Percentiles rank a stretch among this genome's conserved stretches.
Conservation (phyloP, 371 early-diverging fungal species). For the Mortierella sp. region DNA sequence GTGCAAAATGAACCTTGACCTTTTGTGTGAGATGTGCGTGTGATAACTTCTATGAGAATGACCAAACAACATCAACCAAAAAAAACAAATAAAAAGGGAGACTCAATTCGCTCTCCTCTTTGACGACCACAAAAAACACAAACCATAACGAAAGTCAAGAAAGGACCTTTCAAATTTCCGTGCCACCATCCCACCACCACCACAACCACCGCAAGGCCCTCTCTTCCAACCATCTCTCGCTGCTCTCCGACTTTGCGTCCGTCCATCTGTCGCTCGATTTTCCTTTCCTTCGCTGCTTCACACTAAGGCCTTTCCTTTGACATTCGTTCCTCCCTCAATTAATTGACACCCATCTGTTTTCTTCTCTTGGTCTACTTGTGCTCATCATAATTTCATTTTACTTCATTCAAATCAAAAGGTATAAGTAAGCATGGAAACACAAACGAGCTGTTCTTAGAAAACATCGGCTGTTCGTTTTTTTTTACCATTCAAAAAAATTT, state of each 20-base stretch:
- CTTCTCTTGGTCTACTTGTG: not conserved
- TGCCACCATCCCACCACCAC: not conserved
- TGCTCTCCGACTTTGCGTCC: too few relatives aligned
- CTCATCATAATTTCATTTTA: not conserved
- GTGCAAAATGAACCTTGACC: not conserved
- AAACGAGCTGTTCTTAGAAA: not conserved
- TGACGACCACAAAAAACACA: not conserved
- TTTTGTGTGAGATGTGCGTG: not conserved
- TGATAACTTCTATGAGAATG: not conserved
- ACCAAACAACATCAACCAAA: not conserved
- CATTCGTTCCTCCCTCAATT: not conserved
- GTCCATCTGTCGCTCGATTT: too few relatives aligned
- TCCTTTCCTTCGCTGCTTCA: not conserved
- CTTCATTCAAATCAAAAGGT: not conserved
- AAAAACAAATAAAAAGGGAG: constrained; percentile 1
- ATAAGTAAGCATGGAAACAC: not conserved
- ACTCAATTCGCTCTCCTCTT: not conserved
- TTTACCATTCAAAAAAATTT: not conserved
- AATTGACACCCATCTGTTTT: not conserved
- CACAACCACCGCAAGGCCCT: not conserved
- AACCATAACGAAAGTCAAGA: not conserved
- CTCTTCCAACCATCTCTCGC: not conserved
- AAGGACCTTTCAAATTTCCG: not conserved
- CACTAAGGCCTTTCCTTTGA: not conserved
- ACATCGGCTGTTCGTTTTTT: not conserved